A percentile compares a stretch with the other conserved stretches of the same genome.
Conservation (phyloP, 257 asterid species). For the Penstemon barbatus region DNA sequence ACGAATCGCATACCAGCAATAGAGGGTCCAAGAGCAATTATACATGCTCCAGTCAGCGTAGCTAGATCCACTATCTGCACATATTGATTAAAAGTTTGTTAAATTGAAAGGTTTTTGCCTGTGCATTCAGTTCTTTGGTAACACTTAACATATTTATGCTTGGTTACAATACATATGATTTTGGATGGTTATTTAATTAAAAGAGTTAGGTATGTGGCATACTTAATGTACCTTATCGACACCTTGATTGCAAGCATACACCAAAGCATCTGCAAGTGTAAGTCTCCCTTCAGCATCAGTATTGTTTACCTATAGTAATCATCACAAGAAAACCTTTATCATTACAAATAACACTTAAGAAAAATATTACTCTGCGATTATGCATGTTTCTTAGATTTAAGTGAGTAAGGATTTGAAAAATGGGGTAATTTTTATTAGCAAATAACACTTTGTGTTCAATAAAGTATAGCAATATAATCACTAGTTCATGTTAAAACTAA, state of each 20-base stretch:
- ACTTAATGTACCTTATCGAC: conserved; percentile 74
- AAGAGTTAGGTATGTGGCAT: not conserved
- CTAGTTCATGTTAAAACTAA: too few species aligned
- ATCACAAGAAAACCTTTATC: conserved; percentile 4
- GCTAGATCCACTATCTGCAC: conserved; percentile 89
- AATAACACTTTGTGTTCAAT: too few species aligned
- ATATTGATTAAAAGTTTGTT: conserved; percentile 14
- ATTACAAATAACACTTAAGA: too few species aligned
- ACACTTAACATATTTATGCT: not conserved
- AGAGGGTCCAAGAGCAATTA: conserved; percentile 90
- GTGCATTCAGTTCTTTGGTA: too few species aligned
- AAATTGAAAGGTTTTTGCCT: not conserved
- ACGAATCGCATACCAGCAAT: conserved; percentile 63
- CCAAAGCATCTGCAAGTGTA: conserved; percentile 95
- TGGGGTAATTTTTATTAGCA: too few species aligned
- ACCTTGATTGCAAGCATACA: conserved; percentile 96
- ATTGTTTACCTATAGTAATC: conserved; percentile 71
- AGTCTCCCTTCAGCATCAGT: conserved; percentile 99
- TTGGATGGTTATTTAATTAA: not conserved
- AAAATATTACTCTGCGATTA: too few species aligned
- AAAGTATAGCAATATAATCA: too few species aligned
- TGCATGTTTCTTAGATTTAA: too few species aligned
- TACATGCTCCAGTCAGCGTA: conserved; percentile 89
- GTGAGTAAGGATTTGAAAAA: too few species aligned
- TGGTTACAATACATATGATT: not conserved